Conservation (phyloP, 805 yeast species). For the Schwanniomyces polymorphus region DNA sequence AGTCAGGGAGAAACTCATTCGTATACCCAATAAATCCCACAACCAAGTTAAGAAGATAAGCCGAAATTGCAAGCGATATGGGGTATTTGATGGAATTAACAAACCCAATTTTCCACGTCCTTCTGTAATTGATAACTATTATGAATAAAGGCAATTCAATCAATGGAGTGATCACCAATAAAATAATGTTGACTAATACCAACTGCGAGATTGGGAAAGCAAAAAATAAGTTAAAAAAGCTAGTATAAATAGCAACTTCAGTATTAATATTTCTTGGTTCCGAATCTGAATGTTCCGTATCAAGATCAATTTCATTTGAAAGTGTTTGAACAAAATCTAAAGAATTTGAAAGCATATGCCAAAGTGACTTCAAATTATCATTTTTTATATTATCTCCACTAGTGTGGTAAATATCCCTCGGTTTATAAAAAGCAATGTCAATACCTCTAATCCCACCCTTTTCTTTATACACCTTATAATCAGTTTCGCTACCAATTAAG, state of each 20-base stretch:
- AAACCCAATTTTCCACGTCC: constrained; percentile 46
- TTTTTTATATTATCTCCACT: constrained; percentile 65
- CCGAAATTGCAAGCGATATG: constrained; percentile 49
- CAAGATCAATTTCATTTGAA: constrained; percentile 31
- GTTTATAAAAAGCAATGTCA: constrained; percentile 87
- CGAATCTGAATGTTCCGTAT: constrained; percentile 24
- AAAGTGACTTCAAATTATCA: constrained; percentile 65
- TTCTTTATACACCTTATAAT: constrained; percentile 68
- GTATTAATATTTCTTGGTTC: constrained; percentile 4
- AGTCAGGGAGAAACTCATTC: constrained; percentile 38
- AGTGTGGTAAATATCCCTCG: constrained; percentile 84
- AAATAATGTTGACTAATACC: constrained; percentile 50
- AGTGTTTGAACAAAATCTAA: constrained; percentile 54
- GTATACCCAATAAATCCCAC: constrained; percentile 17
- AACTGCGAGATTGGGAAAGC: constrained; percentile 53
- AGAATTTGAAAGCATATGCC: constrained; percentile 81
- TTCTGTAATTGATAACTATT: constrained; percentile 46
- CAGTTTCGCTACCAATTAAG: constrained; percentile 78
- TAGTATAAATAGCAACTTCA: constrained; percentile 60
- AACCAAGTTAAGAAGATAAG: constrained; percentile 24
- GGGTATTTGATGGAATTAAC: constrained; percentile 58
- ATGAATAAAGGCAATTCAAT: constrained; percentile 46
- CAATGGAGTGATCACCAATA: constrained; percentile 58
- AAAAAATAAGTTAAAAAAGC: constrained; percentile 59
- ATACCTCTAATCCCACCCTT: constrained; percentile 73